Base-by-base conservation (phyloP, 306 rosid genomes). In the Rosa persica region DNA sequence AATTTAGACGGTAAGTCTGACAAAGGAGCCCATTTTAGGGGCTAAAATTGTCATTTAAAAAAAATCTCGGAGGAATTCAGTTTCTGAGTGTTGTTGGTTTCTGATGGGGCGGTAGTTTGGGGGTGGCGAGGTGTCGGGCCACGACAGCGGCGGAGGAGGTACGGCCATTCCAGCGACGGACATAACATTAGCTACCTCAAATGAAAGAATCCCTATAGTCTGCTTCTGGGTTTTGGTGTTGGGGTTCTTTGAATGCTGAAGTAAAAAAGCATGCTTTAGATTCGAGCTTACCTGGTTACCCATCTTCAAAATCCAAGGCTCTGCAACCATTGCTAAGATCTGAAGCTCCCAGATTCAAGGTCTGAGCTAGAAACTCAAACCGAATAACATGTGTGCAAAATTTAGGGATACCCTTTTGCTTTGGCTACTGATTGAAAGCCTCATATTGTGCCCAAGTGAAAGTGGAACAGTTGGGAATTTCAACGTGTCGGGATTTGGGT, bases 231-330 rank as follows among this genome's bases (percentile, higher is more conserved):
- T 86, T 49, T 83, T 46, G 49, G 46, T 82, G 66, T 46, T 73
- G 15, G 76, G 75, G 58, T 85, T 95, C 57, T 84, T 75, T 3
- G 91, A 81, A 79, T 89, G 73, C 54, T 95, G 97, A 39, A 88
- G 77, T 72, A 89, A 89, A 79, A 93, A 89, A 34, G 96, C 92
- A 54, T 93, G 95, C 81, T 89, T 95, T 73, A 95, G 89, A 88
- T 95, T 95, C 17, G 93, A 48, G 74, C 97, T 93, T 15, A 95
- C 98, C 80, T 95, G 98, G 89, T 86, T 93, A 36, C 99, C 94
- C 91, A 95, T 91, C 90, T 90, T 95, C 60, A 95, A 83, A 88
- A 95, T 79, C 99, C 99, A 95, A 83, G 93, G 88, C 85, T 95
- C 97, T 68, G 97, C 97, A 77, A 91, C 96, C 99, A 93, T 95